phyloP scores from a whole-genome alignment of 768 basidiomycete species.

The Macrolepiota albuminosa region DNA sequence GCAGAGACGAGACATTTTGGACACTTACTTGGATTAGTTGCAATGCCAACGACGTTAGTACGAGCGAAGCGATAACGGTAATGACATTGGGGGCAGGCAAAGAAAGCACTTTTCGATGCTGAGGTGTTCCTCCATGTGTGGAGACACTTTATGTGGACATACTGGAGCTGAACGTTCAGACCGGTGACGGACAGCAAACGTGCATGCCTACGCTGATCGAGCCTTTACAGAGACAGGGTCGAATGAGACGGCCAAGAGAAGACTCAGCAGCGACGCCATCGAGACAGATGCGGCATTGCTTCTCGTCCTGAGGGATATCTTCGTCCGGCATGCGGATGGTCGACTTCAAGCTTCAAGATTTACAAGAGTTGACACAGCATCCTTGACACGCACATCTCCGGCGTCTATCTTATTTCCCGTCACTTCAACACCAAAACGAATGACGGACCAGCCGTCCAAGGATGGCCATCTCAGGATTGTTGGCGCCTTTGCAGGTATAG shows the following conservation, averaged over 20 bases:
- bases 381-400: neutral
- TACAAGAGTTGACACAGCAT: neutral
- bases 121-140: conserved; percentile 70
- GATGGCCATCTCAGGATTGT: conserved; percentile 42
- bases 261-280: conserved; percentile 58
- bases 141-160: conserved; percentile 77
- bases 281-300: conserved; percentile 83
- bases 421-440: conserved; percentile 11
- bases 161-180: conserved; percentile 34
- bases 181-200: neutral
- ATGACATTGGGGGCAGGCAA: conserved; percentile 74
- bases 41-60: conserved; percentile 65
- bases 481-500: conserved; percentile 54
- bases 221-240: conserved; percentile 77
- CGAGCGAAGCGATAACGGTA: conserved; percentile 76
- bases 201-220: conserved; percentile 53
- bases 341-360: neutral
- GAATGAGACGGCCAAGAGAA: conserved; percentile 71
- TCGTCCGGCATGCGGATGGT: conserved; percentile 15
- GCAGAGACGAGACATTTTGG: neutral
- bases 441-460: conserved; percentile 26
- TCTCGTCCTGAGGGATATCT: conserved; percentile 33
- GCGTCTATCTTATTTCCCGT: conserved; percentile 7
- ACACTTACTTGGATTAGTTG: conserved; percentile 65
- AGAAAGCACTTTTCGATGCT: conserved; percentile 62